These are phyloP conservation scores for Cladorrhinum samala DNA, from an alignment of 495 filamentous ascomycete genomes.

Conservation along the genomic window DNA sequence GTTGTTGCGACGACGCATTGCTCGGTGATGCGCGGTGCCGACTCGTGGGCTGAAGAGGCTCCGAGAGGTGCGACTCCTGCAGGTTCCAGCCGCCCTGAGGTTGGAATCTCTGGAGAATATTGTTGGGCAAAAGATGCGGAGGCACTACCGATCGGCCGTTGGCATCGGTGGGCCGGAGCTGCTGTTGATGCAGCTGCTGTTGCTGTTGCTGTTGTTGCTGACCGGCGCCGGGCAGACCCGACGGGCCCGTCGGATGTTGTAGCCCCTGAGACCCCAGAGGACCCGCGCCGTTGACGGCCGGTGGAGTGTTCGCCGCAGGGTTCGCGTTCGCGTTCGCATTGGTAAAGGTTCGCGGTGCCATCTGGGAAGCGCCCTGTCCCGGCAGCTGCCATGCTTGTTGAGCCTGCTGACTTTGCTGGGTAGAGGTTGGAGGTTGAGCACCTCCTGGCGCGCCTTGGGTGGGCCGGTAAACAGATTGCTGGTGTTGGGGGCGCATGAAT, in stretches of 20 bases:
- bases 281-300: slow-evolving; percentile 8
- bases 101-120: slow-evolving; percentile 23
- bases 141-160: slow-evolving; percentile 13
- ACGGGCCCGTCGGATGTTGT: too few species aligned
- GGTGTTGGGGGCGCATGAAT: slow-evolving; percentile 12
- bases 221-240: too few species aligned
- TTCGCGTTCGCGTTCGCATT: slow-evolving; percentile 7
- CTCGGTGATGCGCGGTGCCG: slow-evolving; percentile 32
- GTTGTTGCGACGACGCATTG: slow-evolving; percentile 26
- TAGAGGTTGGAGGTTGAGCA: slow-evolving; percentile 3
- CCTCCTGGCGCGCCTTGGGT: slow-evolving; percentile 11
- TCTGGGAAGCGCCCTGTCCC: slow-evolving; percentile 12
- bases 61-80: slow-evolving; percentile 40
- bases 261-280: slow-evolving; percentile 12
- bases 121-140: slow-evolving; percentile 20
- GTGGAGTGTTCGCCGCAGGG: slow-evolving; percentile 9
- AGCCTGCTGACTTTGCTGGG: too few species aligned
- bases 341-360: not conserved
- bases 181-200: not conserved
- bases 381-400: slow-evolving; percentile 17
- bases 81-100: slow-evolving; percentile 34
- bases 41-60: slow-evolving; percentile 37
- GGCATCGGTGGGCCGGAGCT: slow-evolving; percentile 6
- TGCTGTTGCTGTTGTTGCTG: slow-evolving; percentile 3
- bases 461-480: slow-evolving; percentile 26